Conservation (phyloP, 2,329 filamentous ascomycete genomes). For the Blastomyces parvus region DNA sequence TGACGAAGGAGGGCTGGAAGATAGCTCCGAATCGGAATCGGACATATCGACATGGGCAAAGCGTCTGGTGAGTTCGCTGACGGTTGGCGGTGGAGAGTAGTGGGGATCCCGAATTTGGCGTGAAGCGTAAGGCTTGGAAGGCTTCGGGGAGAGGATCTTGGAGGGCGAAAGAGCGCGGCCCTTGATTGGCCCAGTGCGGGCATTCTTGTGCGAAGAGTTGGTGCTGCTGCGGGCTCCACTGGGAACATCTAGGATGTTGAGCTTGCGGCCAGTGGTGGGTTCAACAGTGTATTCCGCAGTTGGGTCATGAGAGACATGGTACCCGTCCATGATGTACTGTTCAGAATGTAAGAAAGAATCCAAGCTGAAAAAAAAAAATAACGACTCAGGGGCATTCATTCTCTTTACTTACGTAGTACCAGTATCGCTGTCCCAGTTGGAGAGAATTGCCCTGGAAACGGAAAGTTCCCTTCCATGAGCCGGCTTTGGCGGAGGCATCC, state of each 20-base stretch:
- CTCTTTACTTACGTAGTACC: constrained; percentile 68
- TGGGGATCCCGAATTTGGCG: constrained; percentile 75
- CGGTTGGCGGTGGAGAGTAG: constrained; percentile 61
- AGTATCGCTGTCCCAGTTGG: constrained; percentile 85
- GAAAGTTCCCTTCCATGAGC: constrained; percentile 93
- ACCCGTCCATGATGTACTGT: constrained; percentile 93
- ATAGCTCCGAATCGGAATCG: constrained; percentile 63
- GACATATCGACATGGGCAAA: constrained; percentile 62
- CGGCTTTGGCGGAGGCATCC: constrained; percentile 73
- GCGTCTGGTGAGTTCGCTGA: constrained; percentile 70
- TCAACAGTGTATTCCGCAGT: constrained; percentile 81
- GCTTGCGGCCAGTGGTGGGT: constrained; percentile 89
- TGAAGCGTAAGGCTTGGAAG: constrained; percentile 76
- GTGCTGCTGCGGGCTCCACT: constrained; percentile 39
- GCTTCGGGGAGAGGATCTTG: constrained; percentile 84
- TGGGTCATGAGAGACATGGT: constrained; percentile 95
- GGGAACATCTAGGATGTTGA: constrained; percentile 95
- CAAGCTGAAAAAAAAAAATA: not conserved
- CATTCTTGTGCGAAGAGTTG: constrained; percentile 37
- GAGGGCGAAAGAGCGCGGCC: constrained; percentile 80
- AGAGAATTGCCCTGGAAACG: constrained; percentile 83
- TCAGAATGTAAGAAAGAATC: constrained; percentile 14
- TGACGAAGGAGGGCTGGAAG: constrained; percentile 65
- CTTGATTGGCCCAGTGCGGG: constrained; percentile 60
- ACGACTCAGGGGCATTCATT: not conserved